A percentile compares a stretch with the other conserved stretches of the same genome.
These are phyloP conservation scores for Wallacemonas rigidus DNA, from an alignment of 208 protist species.

Conservation along the genomic window DNA sequence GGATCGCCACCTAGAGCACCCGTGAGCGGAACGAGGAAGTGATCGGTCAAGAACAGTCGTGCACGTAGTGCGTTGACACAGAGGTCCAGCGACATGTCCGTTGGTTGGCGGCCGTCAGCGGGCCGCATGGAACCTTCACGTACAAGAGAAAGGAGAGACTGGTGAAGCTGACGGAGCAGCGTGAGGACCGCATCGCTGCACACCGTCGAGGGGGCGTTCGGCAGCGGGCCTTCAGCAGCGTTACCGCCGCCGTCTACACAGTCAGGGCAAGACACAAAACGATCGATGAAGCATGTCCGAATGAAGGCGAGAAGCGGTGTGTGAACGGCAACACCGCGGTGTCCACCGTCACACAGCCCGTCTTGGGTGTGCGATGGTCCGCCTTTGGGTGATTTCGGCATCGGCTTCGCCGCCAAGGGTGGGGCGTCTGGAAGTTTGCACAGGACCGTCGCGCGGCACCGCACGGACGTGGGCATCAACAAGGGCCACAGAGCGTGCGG, in stretches of 20 bases:
- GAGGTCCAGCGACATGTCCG: not conserved
- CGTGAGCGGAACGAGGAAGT: not conserved
- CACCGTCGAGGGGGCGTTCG: not conserved
- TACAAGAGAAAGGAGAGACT: not conserved
- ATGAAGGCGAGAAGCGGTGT: not conserved
- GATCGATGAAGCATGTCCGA: not conserved
- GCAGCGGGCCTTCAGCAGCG: not conserved
- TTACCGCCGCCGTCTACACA: not conserved
- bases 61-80: not conserved
- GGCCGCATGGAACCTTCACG: too few species aligned
- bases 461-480: not conserved
- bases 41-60: not conserved
- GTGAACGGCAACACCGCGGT: not conserved
- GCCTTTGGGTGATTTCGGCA: too few species aligned
- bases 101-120: not conserved
- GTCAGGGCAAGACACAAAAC: not conserved
- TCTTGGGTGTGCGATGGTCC: too few species aligned
- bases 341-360: not conserved
- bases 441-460: not conserved
- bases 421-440: too few species aligned
- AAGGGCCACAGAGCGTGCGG: not conserved
- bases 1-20: not conserved
- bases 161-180: slow-evolving; percentile 1
- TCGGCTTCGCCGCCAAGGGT: too few species aligned
- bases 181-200: slow-evolving; percentile 5